Base-by-base conservation (phyloP, 140 eudicot genomes). In the Stevia rebaudiana region DNA sequence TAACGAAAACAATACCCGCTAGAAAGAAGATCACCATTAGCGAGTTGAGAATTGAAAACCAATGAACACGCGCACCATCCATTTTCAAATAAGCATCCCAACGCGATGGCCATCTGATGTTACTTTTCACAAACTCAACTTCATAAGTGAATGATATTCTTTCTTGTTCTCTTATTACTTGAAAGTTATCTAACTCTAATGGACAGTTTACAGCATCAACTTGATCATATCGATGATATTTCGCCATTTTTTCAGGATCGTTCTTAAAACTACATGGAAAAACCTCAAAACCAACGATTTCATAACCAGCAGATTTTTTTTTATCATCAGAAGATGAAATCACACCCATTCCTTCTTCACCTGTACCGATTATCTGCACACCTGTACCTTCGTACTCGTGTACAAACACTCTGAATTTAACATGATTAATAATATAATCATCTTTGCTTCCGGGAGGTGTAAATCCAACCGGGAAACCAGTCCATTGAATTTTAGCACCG, bases 21-120 rank as follows among this genome's bases (percentile, higher is more conserved):
- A 86, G 52, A 78, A 86, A 86, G 40, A 80, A 77, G 72, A 86
- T 82, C 15, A 82, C 94, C 89, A 86, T 78, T 46, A 86, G 61
- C 3, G 94, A 86, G 72, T 86, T 86, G 9, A 86, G 78, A 22
- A 86, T 86, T 18, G 94, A 86, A 42, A 86, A 86, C 94, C 94
- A 86, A 46, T 86, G 94, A 15, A 86, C 94, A 21, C 89, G 84
- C 13, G 89, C 84, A 56, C 89, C 94, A 42, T 86, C 94, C 94
- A 86, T 86, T 67, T 77, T 82, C 43, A 86, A 78, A 75, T 86
- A 86, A 54, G 94, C 94, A 72, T 86, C 94, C 94, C 94, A 86
- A 30, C 94, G 80, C n/a, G 94, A 86, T 5, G 94, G 94, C 94
- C 94, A 86, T 78, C 76, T 79, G 22, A 75, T 57, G 18, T 86